Evolutionary conservation across 768 basidiomycete genomes (phyloP), one percentile per base, ranked within the genome.

Genomic region (Leccinum variicolor): DNA sequence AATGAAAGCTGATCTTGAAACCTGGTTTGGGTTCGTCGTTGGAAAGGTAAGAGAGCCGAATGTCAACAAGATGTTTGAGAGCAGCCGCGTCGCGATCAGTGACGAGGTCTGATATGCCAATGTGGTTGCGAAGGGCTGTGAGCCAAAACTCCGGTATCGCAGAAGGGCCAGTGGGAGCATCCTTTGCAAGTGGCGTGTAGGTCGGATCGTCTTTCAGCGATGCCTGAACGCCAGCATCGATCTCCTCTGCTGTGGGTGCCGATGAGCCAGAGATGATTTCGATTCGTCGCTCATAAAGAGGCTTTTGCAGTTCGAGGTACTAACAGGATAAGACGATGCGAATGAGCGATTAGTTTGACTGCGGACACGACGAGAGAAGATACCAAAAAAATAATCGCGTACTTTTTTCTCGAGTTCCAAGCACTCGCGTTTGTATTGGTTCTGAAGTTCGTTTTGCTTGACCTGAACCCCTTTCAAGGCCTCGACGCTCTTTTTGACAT

Each of bases 391-490:
- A 48, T 15, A 8, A 57, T 61, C 47, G 68, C 82, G 53, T 63
- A 92, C 94, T 81, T 96, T 97, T 78, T 94, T 92, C 80, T 98
- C 95, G 55, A 98, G 81, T 74, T 95, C 92, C 48, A 97, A 79
- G 67, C 94, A 92, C 73, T 98, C 96, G 69, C 87, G 84, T 75
- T 98, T 97, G 81, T 95, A 72, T 80, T 94, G 84, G 66, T 89
- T 89, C 71, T 97, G 93, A 46, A 98, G 81, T 65, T 92, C 88
- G 63, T 87, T 85, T 74, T 97, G 94, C 77, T 93, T 87, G 65
- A 85, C 85, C 74, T 98, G 96, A 46, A 99, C 81, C 53, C 95
- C 96, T 73, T 97, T 96, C 69, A 99, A 80, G 15, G 86, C 96
- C 75, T 95, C 91, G 65, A 99, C 76, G 66, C 86, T 90, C 73